Base-by-base conservation (phyloP, 1,284 basidiomycete genomes). In the Apiotrichum sp. region DNA sequence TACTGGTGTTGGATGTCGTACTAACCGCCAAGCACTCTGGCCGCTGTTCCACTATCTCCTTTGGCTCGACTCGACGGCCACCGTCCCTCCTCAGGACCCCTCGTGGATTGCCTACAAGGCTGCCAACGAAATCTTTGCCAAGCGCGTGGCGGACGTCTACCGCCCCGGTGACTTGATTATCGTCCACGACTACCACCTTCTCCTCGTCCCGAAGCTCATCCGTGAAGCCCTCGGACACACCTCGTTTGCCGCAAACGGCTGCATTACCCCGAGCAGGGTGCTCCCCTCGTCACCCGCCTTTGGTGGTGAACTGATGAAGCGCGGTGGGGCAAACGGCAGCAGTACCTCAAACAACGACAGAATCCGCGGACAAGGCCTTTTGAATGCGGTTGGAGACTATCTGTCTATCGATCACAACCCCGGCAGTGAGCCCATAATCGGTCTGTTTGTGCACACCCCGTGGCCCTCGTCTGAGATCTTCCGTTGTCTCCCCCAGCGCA, bases 401-500 rank as follows among this genome's bases (percentile, higher is more conserved):
- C 22, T 44, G 8, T 14, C 40, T 29, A 29, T 7, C 33, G 32
- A 46, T n/a, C 16, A 33, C 22, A 14, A 42, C 32, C 8, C 35
- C 7, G 2, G 8, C 31, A 9, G 8, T 11, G 74, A 76, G 56
- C 62, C 74, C 42, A 83, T 86, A 59, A 83, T 98, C 47, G 95
- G 93, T 4, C 83, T 98, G 56, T 98, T 98, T 75, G 86, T 98
- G 41, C 95, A 98, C 77, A 96, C 93, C 1, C 93, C 95, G 1
- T 98, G 97, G 85, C 95, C 95, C 3, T 90, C 87, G 70, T 92
- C 88, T 62, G 95, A 98, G 71, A 87, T 98, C 62, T 98, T 98
- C 81, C 82, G 95, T 55, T 95, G 90, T 76, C 77, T 97, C 47
- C 93, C 92, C 4, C 84, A 85, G 56, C 84, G 95, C 50, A 88